Evolutionary conservation across 441 rosid species (phyloP).

Genomic region (Gossypium davidsonii): DNA sequence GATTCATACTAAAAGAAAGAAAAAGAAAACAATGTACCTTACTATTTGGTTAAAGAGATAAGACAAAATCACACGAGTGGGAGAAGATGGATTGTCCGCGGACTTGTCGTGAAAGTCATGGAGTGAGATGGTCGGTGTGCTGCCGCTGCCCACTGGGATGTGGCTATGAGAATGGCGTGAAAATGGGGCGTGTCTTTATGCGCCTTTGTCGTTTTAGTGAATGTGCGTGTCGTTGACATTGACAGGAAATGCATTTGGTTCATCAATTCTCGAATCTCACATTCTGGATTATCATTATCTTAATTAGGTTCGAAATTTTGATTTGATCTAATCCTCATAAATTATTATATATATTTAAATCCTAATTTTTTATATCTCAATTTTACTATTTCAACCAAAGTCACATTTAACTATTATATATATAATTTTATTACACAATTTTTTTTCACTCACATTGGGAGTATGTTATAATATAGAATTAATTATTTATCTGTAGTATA

Average conservation of each 20-base stretch:
- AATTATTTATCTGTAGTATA: too few species aligned
- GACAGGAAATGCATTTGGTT: neutral
- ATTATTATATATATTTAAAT: too few species aligned
- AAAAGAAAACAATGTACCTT: neutral
- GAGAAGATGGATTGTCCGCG: constrained; percentile 1
- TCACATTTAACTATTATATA: too few species aligned
- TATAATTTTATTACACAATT: too few species aligned
- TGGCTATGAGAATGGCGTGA: constrained; percentile 3
- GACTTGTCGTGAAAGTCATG: constrained; percentile 8
- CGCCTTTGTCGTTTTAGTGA: neutral
- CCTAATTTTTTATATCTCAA: too few species aligned
- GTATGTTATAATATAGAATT: too few species aligned
- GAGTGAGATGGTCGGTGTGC: constrained; percentile 2
- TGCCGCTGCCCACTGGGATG: neutral
- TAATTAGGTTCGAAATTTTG: too few species aligned
- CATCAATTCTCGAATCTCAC: too few species aligned
- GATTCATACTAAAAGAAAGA: neutral
- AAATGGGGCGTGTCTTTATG: neutral
- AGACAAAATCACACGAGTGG: neutral
- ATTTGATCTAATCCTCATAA: too few species aligned
- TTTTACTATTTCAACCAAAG: too few species aligned
- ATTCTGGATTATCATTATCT: too few species aligned
- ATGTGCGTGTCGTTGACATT: neutral
- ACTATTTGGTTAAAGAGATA: neutral
- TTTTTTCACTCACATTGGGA: too few species aligned